These are phyloP conservation scores for Gnomoniopsis smithogilvyi DNA, from an alignment of 2,329 filamentous ascomycete genomes.

Conservation along the genomic window DNA sequence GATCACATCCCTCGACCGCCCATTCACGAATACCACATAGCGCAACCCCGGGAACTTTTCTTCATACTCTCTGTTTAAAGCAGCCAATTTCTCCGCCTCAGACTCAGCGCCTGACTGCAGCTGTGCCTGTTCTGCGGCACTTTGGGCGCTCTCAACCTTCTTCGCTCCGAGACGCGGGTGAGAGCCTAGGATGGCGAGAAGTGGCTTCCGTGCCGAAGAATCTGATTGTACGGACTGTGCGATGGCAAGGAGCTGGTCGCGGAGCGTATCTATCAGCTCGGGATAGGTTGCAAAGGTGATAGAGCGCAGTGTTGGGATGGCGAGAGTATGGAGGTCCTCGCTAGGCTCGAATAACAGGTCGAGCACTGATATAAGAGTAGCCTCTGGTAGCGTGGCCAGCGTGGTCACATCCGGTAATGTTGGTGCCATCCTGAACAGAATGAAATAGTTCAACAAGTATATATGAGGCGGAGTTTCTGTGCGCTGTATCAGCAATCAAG, in stretches of 20 bases:
- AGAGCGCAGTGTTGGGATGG: slow-evolving; percentile 61
- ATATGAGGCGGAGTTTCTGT: not conserved
- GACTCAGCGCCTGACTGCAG: slow-evolving; percentile 57
- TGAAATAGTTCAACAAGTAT: not conserved
- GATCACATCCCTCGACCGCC: slow-evolving; percentile 67
- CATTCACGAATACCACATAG: slow-evolving; percentile 93
- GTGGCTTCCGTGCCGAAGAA: slow-evolving; percentile 46
- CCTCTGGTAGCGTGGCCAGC: slow-evolving; percentile 53
- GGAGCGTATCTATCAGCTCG: slow-evolving; percentile 65
- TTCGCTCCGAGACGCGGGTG: slow-evolving; percentile 82
- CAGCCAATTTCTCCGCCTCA: slow-evolving; percentile 54
- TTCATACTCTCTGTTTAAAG: slow-evolving; percentile 77
- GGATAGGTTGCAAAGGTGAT: slow-evolving; percentile 62
- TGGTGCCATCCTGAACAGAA: slow-evolving; percentile 7
- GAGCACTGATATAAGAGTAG: slow-evolving; percentile 56
- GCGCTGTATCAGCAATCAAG: not conserved
- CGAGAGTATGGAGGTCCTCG: slow-evolving; percentile 67
- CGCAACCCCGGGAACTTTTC: slow-evolving; percentile 73
- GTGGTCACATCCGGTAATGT: slow-evolving; percentile 55
- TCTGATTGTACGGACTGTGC: slow-evolving; percentile 42
- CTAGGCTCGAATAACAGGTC: slow-evolving; percentile 86
- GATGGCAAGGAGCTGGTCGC: slow-evolving; percentile 59
- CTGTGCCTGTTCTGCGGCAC: slow-evolving; percentile 76
- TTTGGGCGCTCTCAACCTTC: slow-evolving; percentile 78
- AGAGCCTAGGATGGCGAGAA: slow-evolving; percentile 72